A percentile compares a stretch with the other conserved stretches of the same genome.
phyloP scores from a whole-genome alignment of 2,329 filamentous ascomycete genomes.

The Fusarium musae region DNA sequence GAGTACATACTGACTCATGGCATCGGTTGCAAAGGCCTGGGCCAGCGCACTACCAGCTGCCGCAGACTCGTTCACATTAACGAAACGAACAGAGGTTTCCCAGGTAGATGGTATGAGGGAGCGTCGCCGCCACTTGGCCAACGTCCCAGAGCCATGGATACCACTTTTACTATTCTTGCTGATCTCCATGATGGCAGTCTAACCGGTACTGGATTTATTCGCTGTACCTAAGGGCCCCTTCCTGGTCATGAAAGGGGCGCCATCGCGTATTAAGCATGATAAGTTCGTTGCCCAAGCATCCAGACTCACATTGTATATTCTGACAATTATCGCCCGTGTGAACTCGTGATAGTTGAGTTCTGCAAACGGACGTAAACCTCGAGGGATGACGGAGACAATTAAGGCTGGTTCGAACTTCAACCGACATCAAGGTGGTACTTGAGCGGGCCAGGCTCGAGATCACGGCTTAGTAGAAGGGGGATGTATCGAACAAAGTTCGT shows the following conservation, averaged over 20 bases:
- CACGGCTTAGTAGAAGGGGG: conserved; percentile 23
- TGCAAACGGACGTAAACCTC: conserved; percentile 67
- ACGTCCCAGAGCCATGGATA: conserved; percentile 21
- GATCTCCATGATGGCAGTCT: conserved; percentile 57
- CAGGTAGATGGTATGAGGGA: conserved; percentile 65
- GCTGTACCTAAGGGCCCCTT: conserved; percentile 38
- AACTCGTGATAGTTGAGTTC: conserved; percentile 64
- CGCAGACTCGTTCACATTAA: conserved; percentile 75
- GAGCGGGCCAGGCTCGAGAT: conserved; percentile 45
- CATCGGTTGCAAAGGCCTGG: conserved; percentile 80
- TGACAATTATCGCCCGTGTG: conserved; percentile 68
- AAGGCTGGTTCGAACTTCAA: conserved; percentile 66
- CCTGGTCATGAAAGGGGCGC: conserved; percentile 30
- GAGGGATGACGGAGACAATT: conserved; percentile 66
- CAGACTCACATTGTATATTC: conserved; percentile 59
- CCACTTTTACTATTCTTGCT: conserved; percentile 41
- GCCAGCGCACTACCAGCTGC: conserved; percentile 78
- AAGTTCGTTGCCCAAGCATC: conserved; percentile 16
- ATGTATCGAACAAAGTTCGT: conserved; percentile 15
- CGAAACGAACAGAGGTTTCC: conserved; percentile 68
- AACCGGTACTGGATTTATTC: conserved; percentile 36
- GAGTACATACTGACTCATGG: conserved; percentile 79
- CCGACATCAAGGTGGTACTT: conserved; percentile 67
- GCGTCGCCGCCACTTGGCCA: conserved; percentile 48
- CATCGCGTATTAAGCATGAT: conserved; percentile 39